phyloP scores from a whole-genome alignment of 257 asterid genomes.

The Vinca minor region DNA sequence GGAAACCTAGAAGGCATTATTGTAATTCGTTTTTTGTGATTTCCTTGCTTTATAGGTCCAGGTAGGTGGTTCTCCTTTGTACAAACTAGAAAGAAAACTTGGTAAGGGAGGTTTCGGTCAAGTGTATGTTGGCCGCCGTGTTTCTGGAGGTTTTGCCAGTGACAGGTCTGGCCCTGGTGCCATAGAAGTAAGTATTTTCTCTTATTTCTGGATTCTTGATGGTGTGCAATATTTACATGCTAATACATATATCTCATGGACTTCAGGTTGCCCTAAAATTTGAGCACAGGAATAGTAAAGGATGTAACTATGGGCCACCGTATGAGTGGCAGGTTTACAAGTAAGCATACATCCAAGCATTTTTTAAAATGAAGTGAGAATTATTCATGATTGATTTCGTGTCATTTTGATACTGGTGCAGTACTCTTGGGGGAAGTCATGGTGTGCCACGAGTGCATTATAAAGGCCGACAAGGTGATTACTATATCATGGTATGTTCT shows the following conservation, averaged over 20 bases:
- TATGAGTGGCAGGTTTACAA: slow-evolving; percentile 81
- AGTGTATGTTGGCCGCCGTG: slow-evolving; percentile 77
- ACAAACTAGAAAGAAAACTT: slow-evolving; percentile 54
- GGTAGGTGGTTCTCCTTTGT: slow-evolving; percentile 73
- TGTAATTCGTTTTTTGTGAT: neutral
- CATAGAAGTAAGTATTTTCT: slow-evolving; percentile 33
- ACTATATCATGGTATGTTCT: slow-evolving; percentile 60
- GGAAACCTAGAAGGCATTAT: neutral
- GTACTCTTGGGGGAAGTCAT: slow-evolving; percentile 74
- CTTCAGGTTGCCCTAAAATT: slow-evolving; percentile 80
- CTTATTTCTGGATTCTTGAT: neutral
- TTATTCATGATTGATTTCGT: slow-evolving; percentile 5
- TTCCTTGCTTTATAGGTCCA: slow-evolving; percentile 48
- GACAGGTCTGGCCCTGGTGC: slow-evolving; percentile 62
- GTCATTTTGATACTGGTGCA: slow-evolving; percentile 29
- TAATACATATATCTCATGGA: neutral
- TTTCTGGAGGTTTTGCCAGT: slow-evolving; percentile 35
- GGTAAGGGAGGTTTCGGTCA: slow-evolving; percentile 97
- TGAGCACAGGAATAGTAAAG: slow-evolving; percentile 77
- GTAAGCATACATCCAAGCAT: slow-evolving; percentile 31
- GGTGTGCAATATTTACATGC: neutral
- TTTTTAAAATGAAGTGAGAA: neutral
- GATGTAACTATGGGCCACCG: slow-evolving; percentile 77
- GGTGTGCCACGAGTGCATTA: slow-evolving; percentile 88
- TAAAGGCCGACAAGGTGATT: slow-evolving; percentile 76